Conservation (phyloP, 306 rosid genomes). For the Vigna unguiculata region DNA sequence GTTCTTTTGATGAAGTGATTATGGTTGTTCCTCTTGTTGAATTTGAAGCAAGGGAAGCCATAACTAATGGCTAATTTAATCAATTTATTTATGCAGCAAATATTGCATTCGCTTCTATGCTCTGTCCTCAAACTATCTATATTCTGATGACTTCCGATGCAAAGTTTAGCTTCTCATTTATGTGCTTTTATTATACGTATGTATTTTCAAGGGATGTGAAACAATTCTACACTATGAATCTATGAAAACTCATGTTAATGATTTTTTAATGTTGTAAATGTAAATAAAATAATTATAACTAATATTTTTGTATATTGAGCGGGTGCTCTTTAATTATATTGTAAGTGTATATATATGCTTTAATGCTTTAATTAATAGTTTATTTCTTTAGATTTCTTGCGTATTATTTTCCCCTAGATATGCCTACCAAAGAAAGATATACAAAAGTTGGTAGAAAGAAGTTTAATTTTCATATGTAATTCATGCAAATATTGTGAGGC, state of each 20-base stretch:
- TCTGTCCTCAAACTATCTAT: not conserved
- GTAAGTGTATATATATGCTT: too few species aligned
- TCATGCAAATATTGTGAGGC: slow-evolving; percentile 28
- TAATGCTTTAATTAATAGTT: not conserved
- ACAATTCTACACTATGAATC: not conserved
- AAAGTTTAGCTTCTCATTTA: not conserved
- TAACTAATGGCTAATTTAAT: not conserved
- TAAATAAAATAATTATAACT: too few species aligned
- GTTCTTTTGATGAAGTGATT: not conserved
- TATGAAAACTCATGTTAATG: too few species aligned
- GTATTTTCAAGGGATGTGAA: slow-evolving; percentile 2
- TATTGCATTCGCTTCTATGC: not conserved
- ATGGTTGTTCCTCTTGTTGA: not conserved
- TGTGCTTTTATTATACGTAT: not conserved
- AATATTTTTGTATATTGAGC: too few species aligned
- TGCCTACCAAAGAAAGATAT: not conserved
- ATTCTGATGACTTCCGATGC: not conserved
- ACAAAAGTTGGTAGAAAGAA: not conserved
- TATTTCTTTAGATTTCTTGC: slow-evolving; percentile 6
- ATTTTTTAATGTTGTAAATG: too few species aligned
- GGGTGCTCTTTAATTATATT: too few species aligned
- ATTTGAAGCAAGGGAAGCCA: slow-evolving; percentile 8
- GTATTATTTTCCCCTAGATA: not conserved
- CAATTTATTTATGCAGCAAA: not conserved
- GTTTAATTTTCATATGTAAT: not conserved